Evolutionary conservation across 164 flowering plant genomes (phyloP).

Genomic region (Pachysandra terminalis): DNA sequence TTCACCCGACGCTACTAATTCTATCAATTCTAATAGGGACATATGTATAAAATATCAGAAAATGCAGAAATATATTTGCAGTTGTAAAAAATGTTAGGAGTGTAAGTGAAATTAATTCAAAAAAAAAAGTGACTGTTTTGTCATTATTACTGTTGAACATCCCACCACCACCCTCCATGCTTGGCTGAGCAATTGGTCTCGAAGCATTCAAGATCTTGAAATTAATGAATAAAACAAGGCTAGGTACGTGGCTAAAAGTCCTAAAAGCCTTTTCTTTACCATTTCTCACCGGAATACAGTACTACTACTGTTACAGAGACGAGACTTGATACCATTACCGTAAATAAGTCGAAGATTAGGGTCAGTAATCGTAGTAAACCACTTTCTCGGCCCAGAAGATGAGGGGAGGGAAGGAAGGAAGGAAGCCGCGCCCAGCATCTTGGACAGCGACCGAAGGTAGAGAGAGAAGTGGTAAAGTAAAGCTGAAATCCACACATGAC

Average conservation of each 20-base stretch:
- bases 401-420: conserved; percentile 5
- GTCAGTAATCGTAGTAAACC: neutral
- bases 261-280: conserved; percentile 1
- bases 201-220: no score
- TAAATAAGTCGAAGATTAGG: neutral
- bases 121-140: conserved; percentile 4
- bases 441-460: conserved; percentile 9
- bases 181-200: no score
- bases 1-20: no score
- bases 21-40: no score
- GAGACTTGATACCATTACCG: neutral
- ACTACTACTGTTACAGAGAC: no score
- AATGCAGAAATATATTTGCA: no score
- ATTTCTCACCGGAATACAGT: neutral
- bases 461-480: conserved; percentile 7
- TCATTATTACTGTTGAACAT: conserved; percentile 4
- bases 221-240: no score
- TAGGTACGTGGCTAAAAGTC: conserved; percentile 9
- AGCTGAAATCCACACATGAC: conserved; percentile 17
- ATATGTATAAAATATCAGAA: no score
- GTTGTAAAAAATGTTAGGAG: no score
- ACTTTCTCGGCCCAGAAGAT: neutral
- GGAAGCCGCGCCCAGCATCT: neutral
- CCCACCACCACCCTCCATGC: neutral
- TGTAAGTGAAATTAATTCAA: no score